phyloP scores from a whole-genome alignment of 345 rosid genomes.

The Geranium brycei region DNA sequence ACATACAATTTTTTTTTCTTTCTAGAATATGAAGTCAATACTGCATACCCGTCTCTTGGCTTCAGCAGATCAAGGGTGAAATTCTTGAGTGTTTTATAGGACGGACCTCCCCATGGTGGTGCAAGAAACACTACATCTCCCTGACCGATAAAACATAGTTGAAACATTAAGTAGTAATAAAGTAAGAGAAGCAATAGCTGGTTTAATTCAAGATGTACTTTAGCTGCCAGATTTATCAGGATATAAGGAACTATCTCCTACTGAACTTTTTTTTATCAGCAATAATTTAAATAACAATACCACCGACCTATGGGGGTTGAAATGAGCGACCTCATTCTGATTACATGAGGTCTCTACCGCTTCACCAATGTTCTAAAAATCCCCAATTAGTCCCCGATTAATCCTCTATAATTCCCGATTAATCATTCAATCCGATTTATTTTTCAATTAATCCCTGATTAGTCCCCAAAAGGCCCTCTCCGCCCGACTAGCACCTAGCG shows the following conservation, averaged over 20 bases:
- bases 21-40: too few relatives aligned
- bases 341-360: background rate
- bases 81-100: conserved; percentile 21
- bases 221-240: background rate
- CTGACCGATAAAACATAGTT: conserved; percentile 3
- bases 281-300: background rate
- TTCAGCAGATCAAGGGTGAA: conserved; percentile 28
- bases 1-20: too few relatives aligned
- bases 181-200: background rate
- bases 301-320: background rate
- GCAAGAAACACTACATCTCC: conserved; percentile 34
- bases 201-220: background rate
- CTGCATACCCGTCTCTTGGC: conserved; percentile 31
- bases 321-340: background rate
- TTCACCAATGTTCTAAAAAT: too few relatives aligned
- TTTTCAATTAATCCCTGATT: too few relatives aligned
- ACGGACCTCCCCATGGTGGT: conserved; percentile 46
- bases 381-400: too few relatives aligned
- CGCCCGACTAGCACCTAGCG: too few relatives aligned
- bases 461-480: too few relatives aligned
- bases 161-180: background rate
- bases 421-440: too few relatives aligned
- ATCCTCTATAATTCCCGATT: too few relatives aligned
- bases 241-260: background rate
- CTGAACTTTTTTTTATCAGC: background rate